Conservation (phyloP, 495 filamentous ascomycete genomes). For the Penicillium maclennaniae region DNA sequence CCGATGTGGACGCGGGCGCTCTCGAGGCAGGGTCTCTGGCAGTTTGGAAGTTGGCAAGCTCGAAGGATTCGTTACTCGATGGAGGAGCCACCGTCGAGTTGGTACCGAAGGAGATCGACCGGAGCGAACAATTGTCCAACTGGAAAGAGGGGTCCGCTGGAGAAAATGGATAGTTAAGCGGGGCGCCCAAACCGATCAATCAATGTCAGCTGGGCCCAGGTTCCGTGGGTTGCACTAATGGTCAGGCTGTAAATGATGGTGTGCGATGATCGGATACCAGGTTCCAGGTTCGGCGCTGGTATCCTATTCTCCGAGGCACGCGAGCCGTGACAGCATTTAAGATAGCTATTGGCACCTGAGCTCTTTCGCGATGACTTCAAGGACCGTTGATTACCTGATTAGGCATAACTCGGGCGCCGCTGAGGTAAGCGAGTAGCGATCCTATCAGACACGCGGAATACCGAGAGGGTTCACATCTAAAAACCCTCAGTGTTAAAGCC, state of each 20-base stretch:
- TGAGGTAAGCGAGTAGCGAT: constrained; percentile 11
- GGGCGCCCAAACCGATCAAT: constrained; percentile 15
- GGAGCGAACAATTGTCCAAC: constrained; percentile 9
- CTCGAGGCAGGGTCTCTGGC: constrained; percentile 7
- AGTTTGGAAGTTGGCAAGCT: constrained; percentile 37
- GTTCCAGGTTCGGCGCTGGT: not conserved
- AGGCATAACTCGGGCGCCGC: constrained; percentile 1
- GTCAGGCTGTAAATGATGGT: constrained; percentile 15
- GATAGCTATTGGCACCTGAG: not conserved
- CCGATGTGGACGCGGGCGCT: constrained; percentile 4
- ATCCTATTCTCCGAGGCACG: constrained; percentile 14
- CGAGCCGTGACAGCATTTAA: not conserved
- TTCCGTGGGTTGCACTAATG: constrained; percentile 23
- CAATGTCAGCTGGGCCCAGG: constrained; percentile 19
- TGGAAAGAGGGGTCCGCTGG: constrained; percentile 10
- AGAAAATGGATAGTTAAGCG: constrained; percentile 15
- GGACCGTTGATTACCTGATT: constrained; percentile 15
- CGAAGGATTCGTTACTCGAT: constrained; percentile 27
- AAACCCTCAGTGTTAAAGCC: not conserved
- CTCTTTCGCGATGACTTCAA: constrained; percentile 15
- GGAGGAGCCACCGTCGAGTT: constrained; percentile 28
- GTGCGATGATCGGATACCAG: constrained; percentile 1
- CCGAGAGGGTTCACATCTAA: constrained; percentile 3
- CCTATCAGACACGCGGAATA: constrained; percentile 13
- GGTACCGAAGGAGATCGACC: constrained; percentile 22